Evolutionary conservation across 2,329 filamentous ascomycete species (phyloP), one percentile per base, ranked within the genome.

Genomic region (Xylaria sp.): DNA sequence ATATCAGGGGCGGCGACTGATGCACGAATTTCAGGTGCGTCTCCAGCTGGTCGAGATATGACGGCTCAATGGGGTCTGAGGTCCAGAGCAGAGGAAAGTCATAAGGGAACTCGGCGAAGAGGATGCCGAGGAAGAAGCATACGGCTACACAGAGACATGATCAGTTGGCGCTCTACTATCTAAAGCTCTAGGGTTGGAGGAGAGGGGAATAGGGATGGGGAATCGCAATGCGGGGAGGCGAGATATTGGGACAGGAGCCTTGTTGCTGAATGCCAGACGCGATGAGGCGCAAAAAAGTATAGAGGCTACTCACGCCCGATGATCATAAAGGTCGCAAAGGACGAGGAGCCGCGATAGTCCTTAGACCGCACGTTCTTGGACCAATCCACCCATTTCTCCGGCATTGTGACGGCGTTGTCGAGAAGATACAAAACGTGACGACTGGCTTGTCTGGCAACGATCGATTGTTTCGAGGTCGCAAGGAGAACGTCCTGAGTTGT

Each of bases 51-150:
- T 91, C 88, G 79, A 93, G 94, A 87, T 95, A 97, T 51, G 86
- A 79, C 46, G 86, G 84, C 68, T 87, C 85, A 62, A 92, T 85
- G 64, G 85, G 85, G 49, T 88, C 89, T 36, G 89, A 88, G 60
- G 90, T 91, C 87, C 93, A 97, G 63, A 97, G 91, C 71, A 96
- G 90, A 68, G 93, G 92, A 83, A 93, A 96, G 85, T 97, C 96
- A 86, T 98, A 99, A 70, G 96, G 94, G 82, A 98, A 97, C 71
- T 91, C 90, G 76, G 94, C 94, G 88, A 98, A 99, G 81, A 99
- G 91, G 81, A 98, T 94, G 76, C 96, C 96, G 72, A 99, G 92
- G 88, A 98, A 97, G 88, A 99, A 99, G 81, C 93, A 97, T 73
- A 92, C 94, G 72, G 92, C 92, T 94, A 75, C 44, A 60, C 61